These are phyloP conservation scores for Blastomyces parvus DNA, from an alignment of 2,329 filamentous ascomycete genomes.

Conservation along the genomic window DNA sequence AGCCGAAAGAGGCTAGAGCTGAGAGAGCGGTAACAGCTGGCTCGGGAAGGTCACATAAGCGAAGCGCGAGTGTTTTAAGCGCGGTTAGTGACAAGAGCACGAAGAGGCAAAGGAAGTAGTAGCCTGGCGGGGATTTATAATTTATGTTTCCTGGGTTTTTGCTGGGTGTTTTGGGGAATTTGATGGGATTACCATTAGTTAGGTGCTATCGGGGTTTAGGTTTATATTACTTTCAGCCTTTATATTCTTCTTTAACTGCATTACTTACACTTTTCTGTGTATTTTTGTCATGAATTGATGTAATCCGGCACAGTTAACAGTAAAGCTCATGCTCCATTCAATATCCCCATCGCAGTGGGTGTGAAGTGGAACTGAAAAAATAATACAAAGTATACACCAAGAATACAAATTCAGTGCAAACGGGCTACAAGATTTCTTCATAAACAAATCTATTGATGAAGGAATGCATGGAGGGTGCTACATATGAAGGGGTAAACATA, in stretches of 20 bases:
- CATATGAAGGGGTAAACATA: background rate
- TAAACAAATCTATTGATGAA: background rate
- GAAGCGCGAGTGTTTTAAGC: conserved; percentile 75
- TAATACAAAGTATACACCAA: background rate
- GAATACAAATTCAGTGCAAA: background rate
- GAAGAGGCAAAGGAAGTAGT: conserved; percentile 40
- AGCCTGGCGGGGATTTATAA: background rate
- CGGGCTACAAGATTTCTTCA: background rate
- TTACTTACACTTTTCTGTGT: background rate
- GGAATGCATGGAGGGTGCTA: background rate
- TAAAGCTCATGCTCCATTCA: background rate
- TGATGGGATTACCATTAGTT: background rate
- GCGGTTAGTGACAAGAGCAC: conserved; percentile 52
- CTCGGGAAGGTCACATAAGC: conserved; percentile 49
- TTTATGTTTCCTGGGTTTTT: background rate
- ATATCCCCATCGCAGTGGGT: background rate
- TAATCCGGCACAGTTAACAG: background rate
- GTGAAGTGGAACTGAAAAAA: background rate
- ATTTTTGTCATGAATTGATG: background rate
- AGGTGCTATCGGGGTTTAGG: background rate
- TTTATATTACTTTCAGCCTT: background rate
- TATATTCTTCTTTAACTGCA: background rate
- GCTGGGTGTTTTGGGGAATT: background rate
- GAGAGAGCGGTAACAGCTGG: conserved; percentile 14
- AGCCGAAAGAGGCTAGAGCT: background rate